A percentile compares a stretch with the other conserved stretches of the same genome.
Conservation (phyloP, 2,329 filamentous ascomycete species). For the Pseudogymnoascus sp. region DNA sequence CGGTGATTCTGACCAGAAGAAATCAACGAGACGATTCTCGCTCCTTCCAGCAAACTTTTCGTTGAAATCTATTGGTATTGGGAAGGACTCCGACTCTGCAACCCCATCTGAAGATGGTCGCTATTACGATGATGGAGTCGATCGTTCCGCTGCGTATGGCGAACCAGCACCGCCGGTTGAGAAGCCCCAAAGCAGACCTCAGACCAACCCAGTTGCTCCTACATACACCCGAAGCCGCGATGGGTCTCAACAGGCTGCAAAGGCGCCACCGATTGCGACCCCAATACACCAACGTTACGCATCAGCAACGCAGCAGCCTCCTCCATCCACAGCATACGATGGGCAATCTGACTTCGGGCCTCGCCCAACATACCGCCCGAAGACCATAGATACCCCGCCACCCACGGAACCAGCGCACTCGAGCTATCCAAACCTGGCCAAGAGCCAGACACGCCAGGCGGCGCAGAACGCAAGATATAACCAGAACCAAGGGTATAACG, state of each 20-base stretch:
- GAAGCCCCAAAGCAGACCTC: not conserved
- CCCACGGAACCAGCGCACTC: conserved; percentile 38
- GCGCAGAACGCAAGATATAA: conserved; percentile 47
- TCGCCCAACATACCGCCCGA: conserved; percentile 33
- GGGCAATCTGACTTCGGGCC: not conserved
- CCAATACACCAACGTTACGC: conserved; percentile 37
- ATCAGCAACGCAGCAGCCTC: conserved; percentile 19
- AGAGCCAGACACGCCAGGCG: conserved; percentile 18
- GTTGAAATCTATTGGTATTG: conserved; percentile 55
- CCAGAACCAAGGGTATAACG: conserved; percentile 37
- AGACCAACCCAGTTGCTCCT: not conserved
- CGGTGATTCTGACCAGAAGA: conserved; percentile 41
- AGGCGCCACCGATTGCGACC: conserved; percentile 33
- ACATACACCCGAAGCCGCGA: conserved; percentile 24
- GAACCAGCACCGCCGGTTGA: conserved; percentile 11
- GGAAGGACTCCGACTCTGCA: conserved; percentile 39
- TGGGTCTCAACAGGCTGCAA: conserved; percentile 31
- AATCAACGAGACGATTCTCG: conserved; percentile 60
- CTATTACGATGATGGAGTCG: conserved; percentile 20
- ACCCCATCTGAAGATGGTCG: conserved; percentile 19
- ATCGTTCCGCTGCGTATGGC: conserved; percentile 20
- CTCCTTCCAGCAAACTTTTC: conserved; percentile 60
- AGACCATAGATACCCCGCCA: conserved; percentile 39
- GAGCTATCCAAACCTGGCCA: conserved; percentile 2
- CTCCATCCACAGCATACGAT: not conserved